These are phyloP conservation scores for Leucosporidium yakuticum DNA, from an alignment of 768 basidiomycete species.

Conservation along the genomic window DNA sequence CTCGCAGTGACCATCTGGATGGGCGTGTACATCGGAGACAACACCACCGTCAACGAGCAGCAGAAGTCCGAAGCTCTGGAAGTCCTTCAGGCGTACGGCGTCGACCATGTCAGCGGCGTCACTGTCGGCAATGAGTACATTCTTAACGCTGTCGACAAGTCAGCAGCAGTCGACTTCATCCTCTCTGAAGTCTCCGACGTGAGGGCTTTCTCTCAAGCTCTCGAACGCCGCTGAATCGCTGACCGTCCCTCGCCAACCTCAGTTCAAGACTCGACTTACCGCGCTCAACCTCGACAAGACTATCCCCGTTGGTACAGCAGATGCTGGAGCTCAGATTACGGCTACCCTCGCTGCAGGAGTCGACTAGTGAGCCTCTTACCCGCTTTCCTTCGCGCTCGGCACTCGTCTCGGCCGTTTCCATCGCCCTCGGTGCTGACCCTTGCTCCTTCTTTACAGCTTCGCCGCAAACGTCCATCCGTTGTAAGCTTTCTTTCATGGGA, in stretches of 20 bases:
- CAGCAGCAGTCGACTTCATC: conserved; percentile 10
- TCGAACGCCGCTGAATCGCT: conserved; percentile 23
- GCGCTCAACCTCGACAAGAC: conserved; percentile 41
- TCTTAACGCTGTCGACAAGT: conserved; percentile 10
- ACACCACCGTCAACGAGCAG: conserved; percentile 57
- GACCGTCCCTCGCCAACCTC: conserved; percentile 38
- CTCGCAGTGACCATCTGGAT: conserved; percentile 26
- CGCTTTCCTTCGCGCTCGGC: conserved; percentile 48
- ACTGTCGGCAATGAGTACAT: conserved; percentile 85
- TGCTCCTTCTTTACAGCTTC: conserved; percentile 62
- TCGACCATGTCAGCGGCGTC: conserved; percentile 65
- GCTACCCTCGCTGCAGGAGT: conserved; percentile 50
- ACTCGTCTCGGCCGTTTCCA: no score
- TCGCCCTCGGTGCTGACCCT: no score
- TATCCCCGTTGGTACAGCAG: conserved; percentile 46
- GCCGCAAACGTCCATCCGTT: conserved; percentile 46
- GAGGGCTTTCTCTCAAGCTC: neutral
- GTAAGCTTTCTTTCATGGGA: conserved; percentile 7
- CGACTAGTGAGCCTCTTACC: conserved; percentile 77
- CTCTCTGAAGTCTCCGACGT: conserved; percentile 3
- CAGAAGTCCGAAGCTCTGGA: conserved; percentile 60
- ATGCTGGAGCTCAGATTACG: conserved; percentile 45
- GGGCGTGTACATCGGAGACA: conserved; percentile 38
- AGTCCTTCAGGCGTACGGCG: conserved; percentile 71
- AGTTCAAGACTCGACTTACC: conserved; percentile 40